Percentiles rank a stretch among this genome's conserved stretches.
phyloP scores from a whole-genome alignment of 257 asterid species.

The Salvia rosmarinus region DNA sequence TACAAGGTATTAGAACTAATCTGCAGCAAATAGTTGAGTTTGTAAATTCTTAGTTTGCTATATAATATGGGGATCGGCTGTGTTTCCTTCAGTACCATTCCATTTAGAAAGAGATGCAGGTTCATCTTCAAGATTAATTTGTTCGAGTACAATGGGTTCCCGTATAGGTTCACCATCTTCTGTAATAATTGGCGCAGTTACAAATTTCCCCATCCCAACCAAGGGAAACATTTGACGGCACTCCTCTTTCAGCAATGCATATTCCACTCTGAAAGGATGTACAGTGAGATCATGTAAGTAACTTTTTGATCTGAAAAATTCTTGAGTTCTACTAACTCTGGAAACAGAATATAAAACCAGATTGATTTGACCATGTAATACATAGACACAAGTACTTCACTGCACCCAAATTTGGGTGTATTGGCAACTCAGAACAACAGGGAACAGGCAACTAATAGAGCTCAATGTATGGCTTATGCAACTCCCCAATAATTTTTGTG shows the following conservation, averaged over 20 bases:
- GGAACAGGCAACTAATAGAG: slow-evolving; percentile 12
- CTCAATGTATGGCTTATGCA: slow-evolving; percentile 7
- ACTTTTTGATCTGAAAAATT: slow-evolving; percentile 20
- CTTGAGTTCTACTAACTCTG: slow-evolving; percentile 3
- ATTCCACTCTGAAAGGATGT: slow-evolving; percentile 62
- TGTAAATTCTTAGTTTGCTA: slow-evolving; percentile 25
- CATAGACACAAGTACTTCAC: neutral
- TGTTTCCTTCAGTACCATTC: slow-evolving; percentile 42
- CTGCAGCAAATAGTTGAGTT: slow-evolving; percentile 2
- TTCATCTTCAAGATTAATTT: slow-evolving; percentile 54
- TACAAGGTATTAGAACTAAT: slow-evolving; percentile 28
- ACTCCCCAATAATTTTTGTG: slow-evolving; percentile 17
- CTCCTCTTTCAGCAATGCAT: slow-evolving; percentile 74
- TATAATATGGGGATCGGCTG: neutral
- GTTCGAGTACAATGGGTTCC: slow-evolving; percentile 89
- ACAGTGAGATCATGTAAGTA: slow-evolving; percentile 22
- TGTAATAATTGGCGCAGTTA: slow-evolving; percentile 89
- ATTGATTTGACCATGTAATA: slow-evolving; percentile 11
- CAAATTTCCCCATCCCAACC: slow-evolving; percentile 83
- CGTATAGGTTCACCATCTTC: slow-evolving; percentile 81
- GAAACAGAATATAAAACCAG: neutral
- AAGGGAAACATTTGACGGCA: slow-evolving; percentile 83
- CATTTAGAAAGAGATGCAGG: slow-evolving; percentile 31
- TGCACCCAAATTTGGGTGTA: slow-evolving; percentile 10
- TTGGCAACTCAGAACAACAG: slow-evolving; percentile 18